Conservation (phyloP, 441 rosid species). For the Metrosideros polymorpha region DNA sequence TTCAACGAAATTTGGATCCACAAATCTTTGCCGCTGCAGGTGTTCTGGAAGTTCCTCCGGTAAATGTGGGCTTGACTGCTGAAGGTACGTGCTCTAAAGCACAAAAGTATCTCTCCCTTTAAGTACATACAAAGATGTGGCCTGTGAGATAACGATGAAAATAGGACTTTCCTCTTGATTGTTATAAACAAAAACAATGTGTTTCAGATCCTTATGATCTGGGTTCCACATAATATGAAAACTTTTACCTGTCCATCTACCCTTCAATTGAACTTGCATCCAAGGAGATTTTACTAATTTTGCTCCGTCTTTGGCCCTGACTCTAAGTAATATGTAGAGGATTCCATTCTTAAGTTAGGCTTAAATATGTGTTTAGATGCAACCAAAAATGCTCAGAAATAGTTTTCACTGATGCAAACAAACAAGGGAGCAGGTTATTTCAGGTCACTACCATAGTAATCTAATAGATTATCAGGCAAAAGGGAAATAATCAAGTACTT, state of each 20-base stretch:
- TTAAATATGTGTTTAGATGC: not conserved
- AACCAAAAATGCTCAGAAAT: not conserved
- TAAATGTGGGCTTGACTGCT: not conserved
- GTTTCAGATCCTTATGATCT: not conserved
- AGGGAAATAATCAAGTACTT: not conserved
- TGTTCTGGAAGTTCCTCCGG: not conserved
- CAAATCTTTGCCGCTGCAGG: accelerated
- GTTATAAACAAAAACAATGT: not conserved
- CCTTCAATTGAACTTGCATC: not conserved
- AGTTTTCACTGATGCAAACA: not conserved
- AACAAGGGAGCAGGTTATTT: not conserved
- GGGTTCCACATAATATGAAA: not conserved
- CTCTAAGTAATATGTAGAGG: not conserved
- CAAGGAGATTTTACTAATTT: not conserved
- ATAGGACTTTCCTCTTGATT: not conserved
- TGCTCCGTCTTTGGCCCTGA: not conserved
- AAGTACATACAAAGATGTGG: not conserved
- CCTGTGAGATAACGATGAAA: not conserved
- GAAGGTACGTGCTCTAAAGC: not conserved
- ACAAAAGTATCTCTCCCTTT: not conserved
- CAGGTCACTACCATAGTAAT: not conserved
- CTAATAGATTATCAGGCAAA: not conserved
- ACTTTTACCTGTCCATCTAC: accelerated
- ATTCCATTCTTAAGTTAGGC: not conserved
- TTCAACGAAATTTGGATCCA: not conserved